phyloP scores from a whole-genome alignment of 2,329 filamentous ascomycete species.

The Apiospora arundinis region DNA sequence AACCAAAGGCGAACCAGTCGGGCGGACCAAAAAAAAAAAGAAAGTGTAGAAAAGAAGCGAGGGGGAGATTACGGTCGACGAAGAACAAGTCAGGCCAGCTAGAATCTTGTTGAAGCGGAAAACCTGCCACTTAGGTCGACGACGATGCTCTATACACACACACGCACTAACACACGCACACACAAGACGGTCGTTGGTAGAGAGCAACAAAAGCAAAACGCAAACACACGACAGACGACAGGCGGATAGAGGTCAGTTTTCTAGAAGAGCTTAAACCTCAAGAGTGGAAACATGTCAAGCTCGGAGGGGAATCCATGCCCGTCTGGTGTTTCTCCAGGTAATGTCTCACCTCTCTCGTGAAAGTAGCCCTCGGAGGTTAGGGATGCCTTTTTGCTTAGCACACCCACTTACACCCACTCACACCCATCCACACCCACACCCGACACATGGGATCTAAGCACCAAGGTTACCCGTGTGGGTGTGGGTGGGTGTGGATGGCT shows the following conservation, averaged over 20 bases:
- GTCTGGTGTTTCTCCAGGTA: constrained; percentile 1
- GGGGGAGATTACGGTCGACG: neutral
- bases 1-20: constrained; percentile 3
- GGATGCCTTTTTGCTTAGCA: constrained; percentile 11
- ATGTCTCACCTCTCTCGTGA: neutral
- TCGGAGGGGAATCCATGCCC: neutral
- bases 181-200: neutral
- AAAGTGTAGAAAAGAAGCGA: neutral
- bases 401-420: neutral
- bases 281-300: constrained; percentile 1
- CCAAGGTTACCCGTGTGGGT: neutral
- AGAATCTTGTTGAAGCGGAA: constrained; percentile 13
- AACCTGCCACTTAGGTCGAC: constrained; percentile 17
- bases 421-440: neutral
- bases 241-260: neutral
- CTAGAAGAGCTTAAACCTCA: constrained; percentile 5
- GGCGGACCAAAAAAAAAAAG: neutral
- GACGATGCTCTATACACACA: neutral
- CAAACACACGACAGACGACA: neutral
- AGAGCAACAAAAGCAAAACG: neutral
- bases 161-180: too few relatives aligned
- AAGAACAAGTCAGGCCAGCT: constrained; percentile 18
- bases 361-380: constrained; percentile 3
- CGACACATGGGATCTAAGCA: constrained; percentile 5
- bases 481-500: neutral